phyloP scores from a whole-genome alignment of 768 basidiomycete genomes.

The Cantharellus cinnabarinus region DNA sequence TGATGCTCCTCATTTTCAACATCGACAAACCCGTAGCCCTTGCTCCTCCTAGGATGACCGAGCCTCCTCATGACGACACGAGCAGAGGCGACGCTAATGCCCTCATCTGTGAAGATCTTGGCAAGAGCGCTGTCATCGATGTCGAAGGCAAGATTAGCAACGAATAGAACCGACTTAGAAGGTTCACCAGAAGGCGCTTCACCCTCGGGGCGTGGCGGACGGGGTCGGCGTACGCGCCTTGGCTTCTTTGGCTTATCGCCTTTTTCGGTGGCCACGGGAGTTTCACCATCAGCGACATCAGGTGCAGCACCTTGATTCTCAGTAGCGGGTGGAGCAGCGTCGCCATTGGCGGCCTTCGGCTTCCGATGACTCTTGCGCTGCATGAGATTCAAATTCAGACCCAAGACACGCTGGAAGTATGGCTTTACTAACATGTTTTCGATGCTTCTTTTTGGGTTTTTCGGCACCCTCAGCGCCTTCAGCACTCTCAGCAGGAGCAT shows the following conservation, averaged over 20 bases:
- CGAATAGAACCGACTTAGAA: slow-evolving; percentile 78
- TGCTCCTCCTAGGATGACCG: slow-evolving; percentile 72
- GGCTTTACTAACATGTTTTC: not conserved
- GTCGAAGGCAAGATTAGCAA: slow-evolving; percentile 93
- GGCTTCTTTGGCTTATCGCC: slow-evolving; percentile 28
- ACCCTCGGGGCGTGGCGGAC: slow-evolving; percentile 46
- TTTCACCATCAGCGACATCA: slow-evolving; percentile 19
- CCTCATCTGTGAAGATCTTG: slow-evolving; percentile 70
- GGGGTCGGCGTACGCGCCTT: slow-evolving; percentile 37
- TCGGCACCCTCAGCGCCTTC: slow-evolving; percentile 34
- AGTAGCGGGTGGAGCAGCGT: slow-evolving; percentile 21
- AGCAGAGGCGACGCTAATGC: slow-evolving; percentile 62
- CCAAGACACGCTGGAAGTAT: not conserved
- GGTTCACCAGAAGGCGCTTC: slow-evolving; percentile 76
- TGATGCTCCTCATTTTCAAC: slow-evolving; percentile 79
- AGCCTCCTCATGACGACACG: slow-evolving; percentile 75
- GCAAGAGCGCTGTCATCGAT: slow-evolving; percentile 70
- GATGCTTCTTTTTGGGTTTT: slow-evolving; percentile 51
- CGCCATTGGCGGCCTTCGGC: slow-evolving; percentile 12
- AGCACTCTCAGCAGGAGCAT: slow-evolving; percentile 30
- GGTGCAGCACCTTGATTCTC: slow-evolving; percentile 9
- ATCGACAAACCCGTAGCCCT: slow-evolving; percentile 97
- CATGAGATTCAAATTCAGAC: not conserved
- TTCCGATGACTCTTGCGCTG: slow-evolving; percentile 28
- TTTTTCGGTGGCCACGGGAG: slow-evolving; percentile 18